Conservation (phyloP, 148 eudicot species). For the Dysphania ambrosioides region DNA sequence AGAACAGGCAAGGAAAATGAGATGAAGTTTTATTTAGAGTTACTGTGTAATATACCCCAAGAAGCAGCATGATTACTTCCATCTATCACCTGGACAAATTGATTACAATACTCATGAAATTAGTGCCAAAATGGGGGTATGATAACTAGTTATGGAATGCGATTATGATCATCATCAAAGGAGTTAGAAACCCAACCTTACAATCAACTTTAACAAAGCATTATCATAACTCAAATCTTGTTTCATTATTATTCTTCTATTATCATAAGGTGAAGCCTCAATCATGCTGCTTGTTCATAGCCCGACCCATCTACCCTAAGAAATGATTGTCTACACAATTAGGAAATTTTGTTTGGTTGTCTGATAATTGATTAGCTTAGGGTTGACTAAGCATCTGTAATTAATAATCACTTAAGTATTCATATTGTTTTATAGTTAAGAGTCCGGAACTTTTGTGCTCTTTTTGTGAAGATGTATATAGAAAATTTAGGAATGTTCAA, state of each 20-base stretch:
- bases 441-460: not conserved
- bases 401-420: not conserved
- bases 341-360: not conserved
- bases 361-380: not conserved
- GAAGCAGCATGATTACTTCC: slow-evolving; percentile 17
- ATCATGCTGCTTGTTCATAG: slow-evolving; percentile 10
- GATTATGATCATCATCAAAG: slow-evolving; percentile 8
- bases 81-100: slow-evolving; percentile 19
- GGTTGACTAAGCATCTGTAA: not conserved
- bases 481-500: no score
- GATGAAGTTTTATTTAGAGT: not conserved
- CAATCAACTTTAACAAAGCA: slow-evolving; percentile 7
- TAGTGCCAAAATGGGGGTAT: slow-evolving; percentile 26
- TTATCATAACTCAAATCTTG: slow-evolving; percentile 12
- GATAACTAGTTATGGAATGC: slow-evolving; percentile 19
- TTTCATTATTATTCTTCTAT: slow-evolving; percentile 20
- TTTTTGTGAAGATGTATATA: no score
- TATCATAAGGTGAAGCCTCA: slow-evolving; percentile 6
- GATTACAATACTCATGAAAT: slow-evolving; percentile 20
- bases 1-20: not conserved
- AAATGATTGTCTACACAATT: slow-evolving; percentile 11
- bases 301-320: not conserved
- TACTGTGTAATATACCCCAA: not conserved
- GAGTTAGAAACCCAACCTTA: slow-evolving; percentile 11
- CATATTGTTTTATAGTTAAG: not conserved